Conservation (phyloP, 108 stramenopile species). For the Cyclostephanos invisitatus region DNA sequence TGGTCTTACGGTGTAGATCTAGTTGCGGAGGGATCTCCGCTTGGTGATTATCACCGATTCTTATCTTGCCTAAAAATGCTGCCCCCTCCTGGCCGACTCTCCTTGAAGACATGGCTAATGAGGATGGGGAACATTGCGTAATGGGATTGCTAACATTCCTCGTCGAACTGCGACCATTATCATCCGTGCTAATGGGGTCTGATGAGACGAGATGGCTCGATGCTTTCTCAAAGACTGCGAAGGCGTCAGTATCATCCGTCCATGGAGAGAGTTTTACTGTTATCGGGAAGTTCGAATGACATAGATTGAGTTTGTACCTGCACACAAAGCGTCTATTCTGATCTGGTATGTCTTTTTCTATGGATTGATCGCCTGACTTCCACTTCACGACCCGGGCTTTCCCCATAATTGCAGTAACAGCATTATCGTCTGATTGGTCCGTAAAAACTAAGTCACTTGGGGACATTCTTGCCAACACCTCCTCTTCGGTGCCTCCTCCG, state of each 20-base stretch:
- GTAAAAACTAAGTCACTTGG: slow-evolving; percentile 60
- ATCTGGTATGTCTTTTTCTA: slow-evolving; percentile 4
- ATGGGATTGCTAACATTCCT: slow-evolving; percentile 34
- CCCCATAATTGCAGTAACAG: slow-evolving; percentile 56
- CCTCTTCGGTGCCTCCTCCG: slow-evolving; percentile 24
- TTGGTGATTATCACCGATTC: slow-evolving; percentile 75
- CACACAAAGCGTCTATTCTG: slow-evolving; percentile 52
- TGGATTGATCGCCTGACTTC: slow-evolving; percentile 27
- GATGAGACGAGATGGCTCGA: background rate
- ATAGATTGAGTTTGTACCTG: slow-evolving; percentile 47
- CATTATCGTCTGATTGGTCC: slow-evolving; percentile 69
- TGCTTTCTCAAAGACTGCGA: background rate
- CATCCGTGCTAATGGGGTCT: slow-evolving; percentile 2
- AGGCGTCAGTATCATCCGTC: slow-evolving; percentile 27
- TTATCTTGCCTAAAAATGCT: slow-evolving; percentile 57
- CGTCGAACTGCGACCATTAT: slow-evolving; percentile 8
- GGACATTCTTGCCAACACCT: slow-evolving; percentile 42
- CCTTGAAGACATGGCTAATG: slow-evolving; percentile 29
- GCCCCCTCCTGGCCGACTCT: slow-evolving; percentile 56
- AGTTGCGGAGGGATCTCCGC: slow-evolving; percentile 51
- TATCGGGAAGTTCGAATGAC: slow-evolving; percentile 7
- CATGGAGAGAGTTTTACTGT: slow-evolving; percentile 22
- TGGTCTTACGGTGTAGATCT: slow-evolving; percentile 20
- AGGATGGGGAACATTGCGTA: slow-evolving; percentile 6
- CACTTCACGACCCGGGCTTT: slow-evolving; percentile 47